Evolutionary conservation across 768 basidiomycete species (phyloP), one percentile per base, ranked within the genome.

Genomic region (Kwoniella bestiolae): DNA sequence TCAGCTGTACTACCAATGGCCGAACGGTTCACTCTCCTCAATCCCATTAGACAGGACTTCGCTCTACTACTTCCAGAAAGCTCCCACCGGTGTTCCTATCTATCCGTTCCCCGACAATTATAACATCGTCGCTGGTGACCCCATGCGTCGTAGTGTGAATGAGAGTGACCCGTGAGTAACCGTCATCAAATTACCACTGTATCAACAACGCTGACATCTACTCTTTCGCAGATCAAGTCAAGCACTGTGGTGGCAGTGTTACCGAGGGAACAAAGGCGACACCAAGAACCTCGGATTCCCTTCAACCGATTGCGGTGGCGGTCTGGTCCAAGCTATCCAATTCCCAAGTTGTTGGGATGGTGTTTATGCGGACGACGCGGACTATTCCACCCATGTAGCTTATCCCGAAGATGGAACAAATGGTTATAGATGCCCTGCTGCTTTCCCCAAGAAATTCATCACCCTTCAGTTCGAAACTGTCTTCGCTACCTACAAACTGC

Each of bases 291-390:
- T 47, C 28, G 69, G 65, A 38, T 70, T 70, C 53, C 69, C 69
- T 16, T 32, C 55, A 14, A 66, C 56, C 12, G 52, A 45, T 18
- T 70, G 69, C 38, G 25, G 38, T 8, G 65, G 60, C 7, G 65
- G 65, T 25, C 34, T 70, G 11, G 63, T 62, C 3, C 28, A 21
- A 18, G 64, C 56, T 18, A 63, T 70, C 8, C 47, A 58, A 49
- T 70, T 67, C 45, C 70, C 70, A 46, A 65, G 63, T 44, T 71
- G 70, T 41, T 71, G 70, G 70, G 70, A 71, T 46, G 70, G 70
- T 4, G 49, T 59, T 31, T 65, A 67, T 34, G 66, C 70, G 3
- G 59, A 56, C n/a, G 66, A 71, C 41, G 66, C 28, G 3, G 57
- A 68, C 35, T 71, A 71, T 53, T 35, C 70, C 2, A 28, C 49